Evolutionary conservation across 2,329 filamentous ascomycete species (phyloP).

Genomic region (Neonectria punicea): DNA sequence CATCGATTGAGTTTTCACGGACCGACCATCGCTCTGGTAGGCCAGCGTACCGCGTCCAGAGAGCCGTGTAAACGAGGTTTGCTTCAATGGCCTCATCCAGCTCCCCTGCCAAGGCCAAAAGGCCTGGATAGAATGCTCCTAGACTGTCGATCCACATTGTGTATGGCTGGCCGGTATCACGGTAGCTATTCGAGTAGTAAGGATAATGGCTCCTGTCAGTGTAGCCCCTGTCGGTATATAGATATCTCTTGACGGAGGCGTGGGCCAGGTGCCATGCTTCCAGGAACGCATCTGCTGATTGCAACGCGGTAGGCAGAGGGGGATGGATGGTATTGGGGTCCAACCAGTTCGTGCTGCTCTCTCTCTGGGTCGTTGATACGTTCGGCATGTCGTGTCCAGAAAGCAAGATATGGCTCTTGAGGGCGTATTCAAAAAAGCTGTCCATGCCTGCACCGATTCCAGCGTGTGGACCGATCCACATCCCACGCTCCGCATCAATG

Average conservation of each 20-base stretch:
- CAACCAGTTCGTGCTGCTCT: slow-evolving; percentile 60
- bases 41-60: slow-evolving; percentile 96
- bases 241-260: slow-evolving; percentile 85
- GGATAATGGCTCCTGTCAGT: slow-evolving; percentile 81
- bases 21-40: slow-evolving; percentile 95
- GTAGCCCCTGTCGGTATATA: slow-evolving; percentile 81
- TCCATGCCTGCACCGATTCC: slow-evolving; percentile 97
- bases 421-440: slow-evolving; percentile 97
- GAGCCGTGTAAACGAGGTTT: slow-evolving; percentile 88
- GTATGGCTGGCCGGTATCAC: slow-evolving; percentile 86
- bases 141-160: slow-evolving; percentile 97
- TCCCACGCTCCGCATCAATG: slow-evolving; percentile 89
- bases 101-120: slow-evolving; percentile 87
- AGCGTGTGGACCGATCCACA: slow-evolving; percentile 90
- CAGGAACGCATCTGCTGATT: slow-evolving; percentile 82
- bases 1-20: slow-evolving; percentile 83
- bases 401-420: slow-evolving; percentile 92
- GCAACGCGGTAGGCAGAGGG: slow-evolving; percentile 71
- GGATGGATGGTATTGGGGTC: slow-evolving; percentile 72
- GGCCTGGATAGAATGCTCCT: slow-evolving; percentile 92
- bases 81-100: slow-evolving; percentile 91
- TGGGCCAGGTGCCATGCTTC: slow-evolving; percentile 87
- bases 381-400: slow-evolving; percentile 77
- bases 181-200: slow-evolving; percentile 91
- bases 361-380: slow-evolving; percentile 51